Base-by-base conservation (phyloP, 352 stramenopile species). In the Pythium folliculosum region DNA sequence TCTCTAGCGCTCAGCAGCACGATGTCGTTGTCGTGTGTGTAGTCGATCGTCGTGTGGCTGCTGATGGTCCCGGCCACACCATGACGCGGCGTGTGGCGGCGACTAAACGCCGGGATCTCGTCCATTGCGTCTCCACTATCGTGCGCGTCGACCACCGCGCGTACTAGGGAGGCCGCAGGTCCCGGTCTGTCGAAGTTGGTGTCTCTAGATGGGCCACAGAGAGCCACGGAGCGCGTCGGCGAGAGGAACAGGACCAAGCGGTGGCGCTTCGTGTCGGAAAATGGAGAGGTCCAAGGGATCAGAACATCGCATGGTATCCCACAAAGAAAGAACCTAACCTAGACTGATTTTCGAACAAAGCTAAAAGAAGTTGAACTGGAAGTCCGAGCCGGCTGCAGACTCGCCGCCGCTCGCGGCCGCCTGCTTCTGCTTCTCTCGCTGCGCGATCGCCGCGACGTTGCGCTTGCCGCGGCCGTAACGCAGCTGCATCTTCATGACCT, bases 401-500 rank as follows among this genome's bases (percentile, higher is more conserved):
- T 30, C 47, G 5, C 40, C 40, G 14, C 40, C 17, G 40, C 40
- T 47, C 8, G n/a, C 27, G 27, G 47, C 44, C 30, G 50, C 25
- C 47, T 74, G 71, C 48, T 75, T 73, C 27, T 79, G 77, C 47
- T 76, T 73, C 45, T 83, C 71, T 14, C 80, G 79, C 49, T 87
- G 83, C 13, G 78, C 73, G 9, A 72, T 83, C 0, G 83, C 83
- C 2, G 71, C 63, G 45, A 87, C 55, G 45, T 91, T 90, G 43
- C 81, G 81, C 7, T 79, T 73, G 13, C 83, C 83, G 12, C 78
- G 75, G 21, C 83, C 83, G 53, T 91, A 91, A 22, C 75, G 77
- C 17, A 91, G 72, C 30, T 91, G 83, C 83, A 91, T 91, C 65
- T 84, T 85, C 22, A 80, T 77, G 38, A 89, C 63, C 69, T 91